These are phyloP conservation scores for Hapsidospora chrysogenum DNA, from an alignment of 495 filamentous ascomycete species.

Conservation along the genomic window DNA sequence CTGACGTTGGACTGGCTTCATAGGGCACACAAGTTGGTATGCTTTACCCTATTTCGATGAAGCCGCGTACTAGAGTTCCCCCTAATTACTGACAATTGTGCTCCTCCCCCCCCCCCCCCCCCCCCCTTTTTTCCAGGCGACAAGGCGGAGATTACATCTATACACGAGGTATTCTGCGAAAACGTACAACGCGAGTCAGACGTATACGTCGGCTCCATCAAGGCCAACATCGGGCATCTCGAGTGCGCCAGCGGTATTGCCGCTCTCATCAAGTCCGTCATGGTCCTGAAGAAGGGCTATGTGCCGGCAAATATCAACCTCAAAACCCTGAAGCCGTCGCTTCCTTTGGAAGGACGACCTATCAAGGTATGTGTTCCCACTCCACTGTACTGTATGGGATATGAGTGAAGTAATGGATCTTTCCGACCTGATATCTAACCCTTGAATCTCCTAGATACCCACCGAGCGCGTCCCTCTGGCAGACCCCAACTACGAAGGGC, in stretches of 20 bases:
- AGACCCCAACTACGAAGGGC: slow-evolving; percentile 2
- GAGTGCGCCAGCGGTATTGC: slow-evolving; percentile 32
- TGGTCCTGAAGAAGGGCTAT: slow-evolving; percentile 31
- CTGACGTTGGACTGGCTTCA: too few species aligned
- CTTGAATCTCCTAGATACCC: slow-evolving; percentile 11
- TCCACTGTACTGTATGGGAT: too few species aligned
- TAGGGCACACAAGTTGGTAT: slow-evolving; percentile 38
- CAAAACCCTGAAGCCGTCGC: slow-evolving; percentile 26
- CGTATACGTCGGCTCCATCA: slow-evolving; percentile 30
- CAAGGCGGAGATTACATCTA: slow-evolving; percentile 27
- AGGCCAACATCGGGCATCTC: slow-evolving; percentile 34
- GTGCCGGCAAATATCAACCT: slow-evolving; percentile 22
- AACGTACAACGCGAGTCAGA: slow-evolving; percentile 4
- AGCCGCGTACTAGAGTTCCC: too few species aligned
- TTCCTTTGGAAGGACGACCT: slow-evolving; percentile 10
- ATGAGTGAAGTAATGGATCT: too few species aligned
- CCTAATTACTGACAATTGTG: too few species aligned
- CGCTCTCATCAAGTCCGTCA: slow-evolving; percentile 31
- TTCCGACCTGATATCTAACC: too few species aligned
- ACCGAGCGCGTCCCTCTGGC: slow-evolving; percentile 9
- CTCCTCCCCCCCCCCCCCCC: too few species aligned
- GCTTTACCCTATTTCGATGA: too few species aligned
- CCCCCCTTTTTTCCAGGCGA: too few species aligned
- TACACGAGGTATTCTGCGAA: slow-evolving; percentile 7
- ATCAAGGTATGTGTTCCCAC: slow-evolving; percentile 9